These are phyloP conservation scores for Saururus chinensis DNA, from an alignment of 164 flowering plant species.

Conservation along the genomic window DNA sequence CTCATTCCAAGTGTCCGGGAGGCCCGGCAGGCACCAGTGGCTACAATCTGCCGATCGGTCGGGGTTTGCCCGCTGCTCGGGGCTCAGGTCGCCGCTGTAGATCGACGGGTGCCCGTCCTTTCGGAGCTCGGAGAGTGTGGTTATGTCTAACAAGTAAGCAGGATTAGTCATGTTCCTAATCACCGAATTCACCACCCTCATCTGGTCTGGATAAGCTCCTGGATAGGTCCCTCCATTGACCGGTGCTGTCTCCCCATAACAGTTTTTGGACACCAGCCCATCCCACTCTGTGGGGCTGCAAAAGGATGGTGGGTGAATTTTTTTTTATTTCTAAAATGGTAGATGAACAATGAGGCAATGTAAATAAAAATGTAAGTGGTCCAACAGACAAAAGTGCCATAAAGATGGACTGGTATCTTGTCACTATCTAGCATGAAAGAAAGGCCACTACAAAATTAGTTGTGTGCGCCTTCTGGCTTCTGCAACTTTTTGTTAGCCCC, in stretches of 20 bases:
- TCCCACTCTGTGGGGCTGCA: background rate
- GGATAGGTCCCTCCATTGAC: conserved; percentile 34
- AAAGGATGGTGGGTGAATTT: background rate
- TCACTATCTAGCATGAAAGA: too few relatives aligned
- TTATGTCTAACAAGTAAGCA: conserved; percentile 61
- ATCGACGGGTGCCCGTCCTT: conserved; percentile 92
- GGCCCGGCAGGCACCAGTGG: conserved; percentile 92
- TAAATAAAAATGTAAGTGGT: too few relatives aligned
- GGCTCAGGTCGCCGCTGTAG: conserved; percentile 19
- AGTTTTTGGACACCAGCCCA: conserved; percentile 28
- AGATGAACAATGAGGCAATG: too few relatives aligned
- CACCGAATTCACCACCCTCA: conserved; percentile 47
- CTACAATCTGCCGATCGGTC: conserved; percentile 69
- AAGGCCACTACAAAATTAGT: too few relatives aligned
- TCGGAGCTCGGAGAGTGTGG: conserved; percentile 62
- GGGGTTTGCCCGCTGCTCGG: conserved; percentile 64
- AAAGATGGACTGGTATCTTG: too few relatives aligned
- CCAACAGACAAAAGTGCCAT: too few relatives aligned
- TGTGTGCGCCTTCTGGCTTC: too few relatives aligned
- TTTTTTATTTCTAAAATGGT: too few relatives aligned
- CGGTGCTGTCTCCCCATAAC: conserved; percentile 75
- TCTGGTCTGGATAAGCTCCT: conserved; percentile 52
- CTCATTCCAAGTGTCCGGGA: conserved; percentile 89
- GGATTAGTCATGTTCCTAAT: conserved; percentile 43
- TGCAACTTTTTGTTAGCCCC: too few relatives aligned